Evolutionary conservation across 2,329 filamentous ascomycete genomes (phyloP).

Genomic region (Colletotrichum musae): DNA sequence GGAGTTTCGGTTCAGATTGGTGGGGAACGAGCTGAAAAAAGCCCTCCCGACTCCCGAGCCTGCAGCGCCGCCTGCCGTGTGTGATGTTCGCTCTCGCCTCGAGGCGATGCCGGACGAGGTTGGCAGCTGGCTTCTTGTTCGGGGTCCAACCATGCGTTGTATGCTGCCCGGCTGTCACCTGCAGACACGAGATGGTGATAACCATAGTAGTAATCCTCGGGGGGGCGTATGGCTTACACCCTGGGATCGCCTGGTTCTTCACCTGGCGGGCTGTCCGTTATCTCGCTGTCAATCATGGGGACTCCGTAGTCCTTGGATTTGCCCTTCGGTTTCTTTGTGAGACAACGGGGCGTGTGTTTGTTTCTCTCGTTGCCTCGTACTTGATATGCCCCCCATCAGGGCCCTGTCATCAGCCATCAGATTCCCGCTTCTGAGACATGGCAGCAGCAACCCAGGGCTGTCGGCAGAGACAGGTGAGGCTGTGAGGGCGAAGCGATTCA

Average conservation of each 20-base stretch:
- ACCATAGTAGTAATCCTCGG: neutral
- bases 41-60: neutral
- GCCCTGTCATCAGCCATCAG: too few relatives aligned
- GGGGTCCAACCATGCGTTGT: neutral
- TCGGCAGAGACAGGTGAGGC: slow-evolving; percentile 6
- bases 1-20: neutral
- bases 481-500: neutral
- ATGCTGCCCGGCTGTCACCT: neutral
- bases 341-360: too few relatives aligned
- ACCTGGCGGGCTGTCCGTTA: too few relatives aligned
- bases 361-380: too few relatives aligned
- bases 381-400: too few relatives aligned
- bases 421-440: too few relatives aligned
- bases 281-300: too few relatives aligned
- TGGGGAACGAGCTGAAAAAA: slow-evolving; percentile 9
- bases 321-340: too few relatives aligned
- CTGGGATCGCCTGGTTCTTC: too few relatives aligned
- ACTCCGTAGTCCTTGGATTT: too few relatives aligned
- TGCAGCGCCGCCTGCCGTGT: slow-evolving; percentile 1
- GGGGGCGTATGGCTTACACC: too few relatives aligned
- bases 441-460: too few relatives aligned
- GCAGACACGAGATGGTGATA: slow-evolving; percentile 22
- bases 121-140: neutral
- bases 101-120: neutral
- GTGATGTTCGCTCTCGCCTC: slow-evolving; percentile 3